Evolutionary conservation across 108 stramenopile genomes (phyloP), one percentile per base, ranked within the genome.

Genomic region (Chaetoceros tenuissimus): DNA sequence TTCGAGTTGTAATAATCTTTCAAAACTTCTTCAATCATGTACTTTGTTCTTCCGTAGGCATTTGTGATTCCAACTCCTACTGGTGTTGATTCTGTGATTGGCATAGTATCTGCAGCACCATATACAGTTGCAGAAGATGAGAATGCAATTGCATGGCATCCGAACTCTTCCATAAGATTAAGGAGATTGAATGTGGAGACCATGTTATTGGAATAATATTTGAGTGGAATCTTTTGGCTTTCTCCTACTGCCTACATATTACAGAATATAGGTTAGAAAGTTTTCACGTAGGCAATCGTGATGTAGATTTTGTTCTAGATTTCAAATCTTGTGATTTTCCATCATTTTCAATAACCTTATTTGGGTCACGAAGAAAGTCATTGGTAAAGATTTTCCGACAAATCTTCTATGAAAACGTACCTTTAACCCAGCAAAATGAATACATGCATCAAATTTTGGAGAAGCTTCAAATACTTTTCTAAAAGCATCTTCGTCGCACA

Each of bases 381-480:
- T 44, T 44, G 10, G n/a, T n/a, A n/a, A n/a, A n/a, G n/a, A n/a
- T n/a, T n/a, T n/a, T n/a, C 49, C 13, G 50, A 51, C 17, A 28
- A 50, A 50, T 50, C 0, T 0, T 50, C 54, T 55, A 20, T 0
- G n/a, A n/a, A n/a, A n/a, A n/a, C n/a, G n/a, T 62, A 73, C 72
- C 74, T 99, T 99, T 27, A 99, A 77, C 17, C 96, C 97, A 0
- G 99, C 99, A 71, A 99, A 99, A 69, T 99, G 97, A 55, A 99
- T 89, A 59, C 95, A 96, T 21, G 89, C 72, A 50, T 76, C 45
- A 66, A 97, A 93, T 7, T 51, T 80, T 30, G 81, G 77, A 46
- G 73, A 84, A 48, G 61, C 68, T 51, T 80, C 72, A 75, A 92
- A 91, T 44, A 95, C 79, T 23, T 73, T 58, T 7, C 79, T 80